Evolutionary conservation across 2,329 filamentous ascomycete species (phyloP).

Genomic region (Fusarium sp.): DNA sequence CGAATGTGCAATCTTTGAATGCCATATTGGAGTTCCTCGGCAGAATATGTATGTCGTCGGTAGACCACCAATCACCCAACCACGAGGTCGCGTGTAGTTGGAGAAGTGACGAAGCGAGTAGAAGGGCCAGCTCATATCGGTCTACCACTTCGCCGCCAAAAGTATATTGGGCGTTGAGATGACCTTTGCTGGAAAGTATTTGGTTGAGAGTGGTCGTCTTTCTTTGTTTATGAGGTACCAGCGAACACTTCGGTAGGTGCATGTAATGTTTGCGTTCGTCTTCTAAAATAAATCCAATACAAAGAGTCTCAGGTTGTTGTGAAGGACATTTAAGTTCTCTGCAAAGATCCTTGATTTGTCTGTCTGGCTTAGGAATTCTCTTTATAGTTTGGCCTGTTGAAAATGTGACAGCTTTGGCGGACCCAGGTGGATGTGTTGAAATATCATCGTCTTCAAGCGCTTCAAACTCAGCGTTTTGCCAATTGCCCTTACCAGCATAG

Average conservation of each 20-base stretch:
- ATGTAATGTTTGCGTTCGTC: not conserved
- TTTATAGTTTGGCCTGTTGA: too few relatives aligned
- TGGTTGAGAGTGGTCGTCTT: not conserved
- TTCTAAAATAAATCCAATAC: not conserved
- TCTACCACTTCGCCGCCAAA: not conserved
- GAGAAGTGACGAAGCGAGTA: not conserved
- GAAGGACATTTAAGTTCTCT: not conserved
- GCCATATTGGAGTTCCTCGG: not conserved
- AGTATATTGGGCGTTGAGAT: not conserved
- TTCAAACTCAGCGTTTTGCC: not conserved
- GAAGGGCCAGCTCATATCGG: not conserved
- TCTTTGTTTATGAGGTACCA: rapidly evolving
- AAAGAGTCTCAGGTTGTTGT: rapidly evolving
- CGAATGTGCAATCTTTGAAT: not conserved
- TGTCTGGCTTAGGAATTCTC: too few relatives aligned
- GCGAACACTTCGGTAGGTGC: not conserved
- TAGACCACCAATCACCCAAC: not conserved
- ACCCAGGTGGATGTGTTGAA: not conserved
- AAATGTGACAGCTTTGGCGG: not conserved
- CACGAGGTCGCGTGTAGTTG: not conserved
- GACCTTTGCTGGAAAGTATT: not conserved
- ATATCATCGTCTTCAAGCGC: not conserved
- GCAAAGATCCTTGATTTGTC: not conserved
- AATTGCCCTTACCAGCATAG: not conserved
- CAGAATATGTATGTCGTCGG: not conserved